Evolutionary conservation across 805 yeast genomes (phyloP).

Genomic region (Saccharomycopsis sp.): DNA sequence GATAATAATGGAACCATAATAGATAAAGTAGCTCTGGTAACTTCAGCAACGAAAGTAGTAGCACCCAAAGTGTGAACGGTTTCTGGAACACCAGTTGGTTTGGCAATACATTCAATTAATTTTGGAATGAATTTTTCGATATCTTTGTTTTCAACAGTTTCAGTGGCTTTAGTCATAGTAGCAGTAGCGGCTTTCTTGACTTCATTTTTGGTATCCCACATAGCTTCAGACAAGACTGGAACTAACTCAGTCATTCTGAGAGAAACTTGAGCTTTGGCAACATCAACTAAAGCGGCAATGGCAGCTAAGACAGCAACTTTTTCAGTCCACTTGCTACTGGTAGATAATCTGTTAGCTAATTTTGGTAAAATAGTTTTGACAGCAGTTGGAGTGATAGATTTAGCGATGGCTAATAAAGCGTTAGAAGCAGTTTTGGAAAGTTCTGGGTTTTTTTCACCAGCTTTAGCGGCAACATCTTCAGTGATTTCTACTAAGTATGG

Average conservation of each 20-base stretch:
- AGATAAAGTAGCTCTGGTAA: conserved; percentile 97
- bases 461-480: conserved; percentile 56
- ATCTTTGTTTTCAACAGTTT: conserved; percentile 99
- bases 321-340: conserved; percentile 95
- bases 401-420: conserved; percentile 70
- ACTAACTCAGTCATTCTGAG: conserved; percentile 99
- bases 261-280: conserved; percentile 93
- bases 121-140: conserved; percentile 98
- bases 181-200: conserved; percentile 94
- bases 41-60: conserved; percentile 98
- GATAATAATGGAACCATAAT: conserved; percentile 98
- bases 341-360: conserved; percentile 54
- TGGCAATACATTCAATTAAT: conserved; percentile 91
- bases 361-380: conserved; percentile 84
- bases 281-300: conserved; percentile 78
- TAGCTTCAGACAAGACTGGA: conserved; percentile 96
- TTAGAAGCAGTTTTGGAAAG: conserved; percentile 62
- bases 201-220: conserved; percentile 99
- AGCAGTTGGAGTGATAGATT: conserved; percentile 84
- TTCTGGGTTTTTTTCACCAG: conserved; percentile 86
- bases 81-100: conserved; percentile 97
- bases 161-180: conserved; percentile 93
- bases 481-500: conserved; percentile 82
- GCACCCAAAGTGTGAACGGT: conserved; percentile 99
- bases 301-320: conserved; percentile 85